These are phyloP conservation scores for Cyclotella baltica DNA, from an alignment of 108 stramenopile genomes.

Conservation along the genomic window DNA sequence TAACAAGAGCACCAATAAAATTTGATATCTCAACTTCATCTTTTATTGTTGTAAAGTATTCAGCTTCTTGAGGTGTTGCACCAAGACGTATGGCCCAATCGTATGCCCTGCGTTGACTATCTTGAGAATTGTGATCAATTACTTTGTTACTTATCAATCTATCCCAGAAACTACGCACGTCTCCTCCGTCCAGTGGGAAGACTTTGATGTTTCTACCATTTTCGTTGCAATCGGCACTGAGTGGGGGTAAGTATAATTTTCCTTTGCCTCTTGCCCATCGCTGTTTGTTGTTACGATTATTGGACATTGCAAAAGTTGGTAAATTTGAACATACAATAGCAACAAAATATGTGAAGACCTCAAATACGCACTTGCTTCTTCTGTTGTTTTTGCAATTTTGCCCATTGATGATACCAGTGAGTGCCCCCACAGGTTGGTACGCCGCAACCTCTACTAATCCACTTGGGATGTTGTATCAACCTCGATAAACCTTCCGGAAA, in stretches of 20 bases:
- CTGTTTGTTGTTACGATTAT: too few relatives aligned
- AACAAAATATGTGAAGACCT: too few relatives aligned
- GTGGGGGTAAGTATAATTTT: too few relatives aligned
- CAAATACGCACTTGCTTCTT: too few relatives aligned
- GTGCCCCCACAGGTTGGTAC: constrained; percentile 29
- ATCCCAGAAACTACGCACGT: background rate
- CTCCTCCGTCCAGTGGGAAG: background rate
- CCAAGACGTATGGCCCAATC: background rate
- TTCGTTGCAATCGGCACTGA: too few relatives aligned
- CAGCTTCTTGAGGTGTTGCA: background rate
- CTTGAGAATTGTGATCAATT: background rate
- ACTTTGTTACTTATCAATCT: background rate
- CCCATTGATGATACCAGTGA: constrained; percentile 12
- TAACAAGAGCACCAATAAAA: background rate
- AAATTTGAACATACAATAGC: too few relatives aligned
- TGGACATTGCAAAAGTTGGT: too few relatives aligned
- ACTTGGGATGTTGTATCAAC: constrained; percentile 29
- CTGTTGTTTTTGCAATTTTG: background rate
- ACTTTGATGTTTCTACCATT: background rate
- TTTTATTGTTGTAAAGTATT: background rate
- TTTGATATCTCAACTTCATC: background rate
- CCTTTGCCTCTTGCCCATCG: too few relatives aligned
- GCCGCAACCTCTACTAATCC: constrained; percentile 19
- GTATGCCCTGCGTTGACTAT: background rate
- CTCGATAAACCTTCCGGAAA: constrained; percentile 25